Evolutionary conservation across 2,329 filamentous ascomycete genomes (phyloP).

Genomic region (Aureobasidium pullulans): DNA sequence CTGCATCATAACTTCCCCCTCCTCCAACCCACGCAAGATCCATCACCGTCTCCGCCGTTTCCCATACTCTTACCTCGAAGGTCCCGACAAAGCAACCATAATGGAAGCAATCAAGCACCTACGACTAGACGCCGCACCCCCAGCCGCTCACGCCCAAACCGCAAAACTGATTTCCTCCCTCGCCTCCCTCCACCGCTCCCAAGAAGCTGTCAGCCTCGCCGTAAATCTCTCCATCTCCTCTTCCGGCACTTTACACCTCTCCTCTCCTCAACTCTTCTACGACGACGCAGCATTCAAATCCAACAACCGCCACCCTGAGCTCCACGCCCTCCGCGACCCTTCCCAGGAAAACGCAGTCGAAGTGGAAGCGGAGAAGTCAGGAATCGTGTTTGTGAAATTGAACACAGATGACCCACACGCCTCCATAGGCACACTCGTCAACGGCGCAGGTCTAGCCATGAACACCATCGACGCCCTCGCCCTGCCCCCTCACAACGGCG

Average conservation of each 20-base stretch:
- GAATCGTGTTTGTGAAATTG: conserved; percentile 71
- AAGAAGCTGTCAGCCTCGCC: conserved; percentile 58
- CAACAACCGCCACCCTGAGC: conserved; percentile 51
- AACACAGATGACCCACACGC: conserved; percentile 38
- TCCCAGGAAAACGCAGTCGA: conserved; percentile 49
- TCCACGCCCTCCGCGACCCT: conserved; percentile 51
- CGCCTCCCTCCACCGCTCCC: conserved; percentile 52
- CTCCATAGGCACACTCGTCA: conserved; percentile 76
- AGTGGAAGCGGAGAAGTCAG: conserved; percentile 57
- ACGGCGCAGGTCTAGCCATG: conserved; percentile 85
- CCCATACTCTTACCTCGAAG: conserved; percentile 53
- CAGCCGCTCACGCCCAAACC: conserved; percentile 35
- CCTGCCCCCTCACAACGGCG: conserved; percentile 50
- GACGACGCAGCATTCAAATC: conserved; percentile 63
- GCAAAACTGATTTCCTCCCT: conserved; percentile 49
- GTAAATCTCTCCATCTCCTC: conserved; percentile 39
- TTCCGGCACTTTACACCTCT: conserved; percentile 41
- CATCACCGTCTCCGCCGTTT: conserved; percentile 45
- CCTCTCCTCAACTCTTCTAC: conserved; percentile 54
- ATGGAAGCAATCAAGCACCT: conserved; percentile 45
- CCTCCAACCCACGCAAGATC: conserved; percentile 36
- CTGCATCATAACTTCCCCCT: conserved; percentile 55
- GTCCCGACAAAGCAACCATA: conserved; percentile 32
- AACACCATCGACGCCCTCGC: conserved; percentile 78
- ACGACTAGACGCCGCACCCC: conserved; percentile 41